These are phyloP conservation scores for Lactarius sp. DNA, from an alignment of 768 basidiomycete species.

Conservation along the genomic window DNA sequence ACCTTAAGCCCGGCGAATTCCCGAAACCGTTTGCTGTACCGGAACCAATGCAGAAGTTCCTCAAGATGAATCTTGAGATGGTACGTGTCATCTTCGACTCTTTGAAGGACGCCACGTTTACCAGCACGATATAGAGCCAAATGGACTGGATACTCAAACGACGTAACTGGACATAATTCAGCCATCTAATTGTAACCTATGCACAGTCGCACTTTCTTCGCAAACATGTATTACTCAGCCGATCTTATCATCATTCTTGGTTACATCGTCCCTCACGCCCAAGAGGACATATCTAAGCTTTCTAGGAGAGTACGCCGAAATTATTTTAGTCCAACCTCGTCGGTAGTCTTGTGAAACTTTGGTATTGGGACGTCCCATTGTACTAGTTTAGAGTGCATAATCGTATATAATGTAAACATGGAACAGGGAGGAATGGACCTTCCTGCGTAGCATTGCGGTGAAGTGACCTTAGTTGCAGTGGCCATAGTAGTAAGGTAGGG, in stretches of 20 bases:
- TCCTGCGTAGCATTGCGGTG: too few relatives aligned
- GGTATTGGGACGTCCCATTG: not conserved
- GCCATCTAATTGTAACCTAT: not conserved
- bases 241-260: conserved; percentile 3
- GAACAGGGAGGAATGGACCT: not conserved
- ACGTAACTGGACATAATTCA: conserved; percentile 13
- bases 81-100: not conserved
- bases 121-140: conserved; percentile 9
- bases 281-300: not conserved
- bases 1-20: conserved; percentile 17
- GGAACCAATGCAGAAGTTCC: conserved; percentile 15
- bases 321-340: not conserved
- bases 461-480: too few relatives aligned
- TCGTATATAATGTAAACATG: conserved; percentile 11
- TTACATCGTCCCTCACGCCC: not conserved
- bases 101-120: not conserved
- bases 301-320: too few relatives aligned
- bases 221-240: conserved; percentile 6
- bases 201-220: not conserved
- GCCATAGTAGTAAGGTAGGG: too few relatives aligned
- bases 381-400: conserved; percentile 3
- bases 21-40: conserved; percentile 19
- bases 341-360: not conserved
- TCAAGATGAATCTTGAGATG: conserved; percentile 15
- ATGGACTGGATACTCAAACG: conserved; percentile 23